These are phyloP conservation scores for Chlorella variabilis DNA, from an alignment of 163 green algal species.

Conservation along the genomic window DNA sequence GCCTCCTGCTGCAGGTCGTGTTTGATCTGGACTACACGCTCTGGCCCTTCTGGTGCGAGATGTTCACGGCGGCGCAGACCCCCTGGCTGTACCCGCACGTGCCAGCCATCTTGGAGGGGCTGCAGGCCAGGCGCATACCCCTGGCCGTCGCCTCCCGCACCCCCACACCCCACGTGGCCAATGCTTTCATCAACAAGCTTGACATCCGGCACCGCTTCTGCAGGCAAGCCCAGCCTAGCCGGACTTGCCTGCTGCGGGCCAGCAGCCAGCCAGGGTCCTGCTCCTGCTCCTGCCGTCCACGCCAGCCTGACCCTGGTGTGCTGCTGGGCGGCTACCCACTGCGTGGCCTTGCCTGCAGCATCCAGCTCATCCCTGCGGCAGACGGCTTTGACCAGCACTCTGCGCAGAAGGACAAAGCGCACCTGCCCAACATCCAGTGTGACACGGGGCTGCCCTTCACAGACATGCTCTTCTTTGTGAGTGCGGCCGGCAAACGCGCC, in stretches of 20 bases:
- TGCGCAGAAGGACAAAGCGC: conserved; percentile 59
- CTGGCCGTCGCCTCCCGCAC: conserved; percentile 62
- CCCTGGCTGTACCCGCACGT: conserved; percentile 50
- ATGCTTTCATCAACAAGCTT: conserved; percentile 59
- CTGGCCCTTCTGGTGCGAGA: conserved; percentile 49
- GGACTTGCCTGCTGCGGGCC: no score
- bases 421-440: conserved; percentile 55
- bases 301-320: no score
- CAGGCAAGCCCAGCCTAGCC: not conserved
- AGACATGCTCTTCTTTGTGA: conserved; percentile 51
- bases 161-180: conserved; percentile 58
- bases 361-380: conserved; percentile 62
- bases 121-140: conserved; percentile 28
- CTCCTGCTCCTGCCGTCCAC: no score
- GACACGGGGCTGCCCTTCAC: conserved; percentile 47
- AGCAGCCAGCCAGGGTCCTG: no score
- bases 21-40: conserved; percentile 19
- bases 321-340: no score
- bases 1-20: not conserved
- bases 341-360: conserved; percentile 13
- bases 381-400: conserved; percentile 53
- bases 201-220: conserved; percentile 41
- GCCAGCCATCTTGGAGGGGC: conserved; percentile 40
- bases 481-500: not conserved
- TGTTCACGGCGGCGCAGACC: conserved; percentile 23